Conservation (phyloP, 371 early-diverging fungal species). For the Dinochytrium kinnereticum region DNA sequence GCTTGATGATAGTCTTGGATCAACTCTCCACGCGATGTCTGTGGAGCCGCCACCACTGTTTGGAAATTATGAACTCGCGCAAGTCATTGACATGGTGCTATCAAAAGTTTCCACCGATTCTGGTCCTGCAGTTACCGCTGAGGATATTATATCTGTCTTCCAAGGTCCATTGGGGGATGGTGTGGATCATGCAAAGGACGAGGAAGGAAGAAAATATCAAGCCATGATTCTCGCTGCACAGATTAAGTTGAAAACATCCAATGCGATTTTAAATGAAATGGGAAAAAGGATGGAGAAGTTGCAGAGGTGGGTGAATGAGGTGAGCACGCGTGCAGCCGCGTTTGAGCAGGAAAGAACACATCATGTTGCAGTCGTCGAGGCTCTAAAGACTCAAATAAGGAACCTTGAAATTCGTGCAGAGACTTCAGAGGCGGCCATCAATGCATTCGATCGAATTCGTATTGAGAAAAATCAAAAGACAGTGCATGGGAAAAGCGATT, state of each 20-base stretch:
- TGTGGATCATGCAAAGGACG: not conserved
- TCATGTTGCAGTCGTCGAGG: conserved; percentile 1
- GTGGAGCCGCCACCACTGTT: conserved; percentile 14
- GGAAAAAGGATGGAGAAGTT: conserved; percentile 39
- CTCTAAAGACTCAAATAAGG: conserved; percentile 14
- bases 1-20: not conserved
- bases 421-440: conserved; percentile 32
- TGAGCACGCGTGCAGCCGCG: conserved; percentile 7
- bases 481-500: conserved; percentile 7
- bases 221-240: not conserved
- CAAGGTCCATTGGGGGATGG: not conserved
- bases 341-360: conserved; percentile 25
- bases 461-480: not conserved
- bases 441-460: conserved; percentile 20
- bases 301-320: conserved; percentile 17
- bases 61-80: conserved; percentile 1
- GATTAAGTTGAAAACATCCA: conserved; percentile 33
- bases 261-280: conserved; percentile 35
- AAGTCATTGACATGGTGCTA: conserved; percentile 7
- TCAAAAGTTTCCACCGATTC: not conserved
- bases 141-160: not conserved
- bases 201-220: not conserved
- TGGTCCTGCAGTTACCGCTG: not conserved
- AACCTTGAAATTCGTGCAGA: conserved; percentile 22
- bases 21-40: not conserved